Conservation (phyloP, 331 rosid species). For the Malus hybrid region DNA sequence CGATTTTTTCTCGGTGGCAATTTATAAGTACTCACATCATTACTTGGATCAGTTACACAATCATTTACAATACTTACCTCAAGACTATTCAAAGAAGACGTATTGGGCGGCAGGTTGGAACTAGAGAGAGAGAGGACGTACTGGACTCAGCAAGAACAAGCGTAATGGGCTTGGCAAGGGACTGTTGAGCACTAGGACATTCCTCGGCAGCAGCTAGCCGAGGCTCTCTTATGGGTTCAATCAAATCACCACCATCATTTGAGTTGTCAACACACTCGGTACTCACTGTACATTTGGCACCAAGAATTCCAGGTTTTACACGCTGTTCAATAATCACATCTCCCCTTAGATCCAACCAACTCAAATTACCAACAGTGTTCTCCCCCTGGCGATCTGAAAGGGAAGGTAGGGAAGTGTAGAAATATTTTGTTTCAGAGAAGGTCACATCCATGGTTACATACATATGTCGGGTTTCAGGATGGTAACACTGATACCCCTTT, state of each 20-base stretch:
- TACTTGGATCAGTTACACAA: too few species aligned
- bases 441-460: background rate
- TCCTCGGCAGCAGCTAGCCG: background rate
- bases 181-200: too few species aligned
- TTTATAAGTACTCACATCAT: too few species aligned
- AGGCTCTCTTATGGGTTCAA: background rate
- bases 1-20: too few species aligned
- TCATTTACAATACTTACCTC: too few species aligned
- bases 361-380: background rate
- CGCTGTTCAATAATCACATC: background rate
- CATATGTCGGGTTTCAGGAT: too few species aligned
- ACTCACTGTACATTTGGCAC: background rate
- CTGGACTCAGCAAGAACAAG: rapidly evolving
- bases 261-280: too few species aligned
- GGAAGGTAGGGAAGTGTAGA: background rate
- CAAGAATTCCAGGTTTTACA: background rate
- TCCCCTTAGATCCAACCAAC: background rate
- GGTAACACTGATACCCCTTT: too few species aligned
- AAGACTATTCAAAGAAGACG: too few species aligned
- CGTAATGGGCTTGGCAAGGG: background rate
- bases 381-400: too few species aligned
- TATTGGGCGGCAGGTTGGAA: background rate
- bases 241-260: too few species aligned
- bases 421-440: background rate
- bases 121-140: background rate